These are phyloP conservation scores for Blastomyces emzantsi DNA, from an alignment of 2,329 filamentous ascomycete genomes.

Conservation along the genomic window DNA sequence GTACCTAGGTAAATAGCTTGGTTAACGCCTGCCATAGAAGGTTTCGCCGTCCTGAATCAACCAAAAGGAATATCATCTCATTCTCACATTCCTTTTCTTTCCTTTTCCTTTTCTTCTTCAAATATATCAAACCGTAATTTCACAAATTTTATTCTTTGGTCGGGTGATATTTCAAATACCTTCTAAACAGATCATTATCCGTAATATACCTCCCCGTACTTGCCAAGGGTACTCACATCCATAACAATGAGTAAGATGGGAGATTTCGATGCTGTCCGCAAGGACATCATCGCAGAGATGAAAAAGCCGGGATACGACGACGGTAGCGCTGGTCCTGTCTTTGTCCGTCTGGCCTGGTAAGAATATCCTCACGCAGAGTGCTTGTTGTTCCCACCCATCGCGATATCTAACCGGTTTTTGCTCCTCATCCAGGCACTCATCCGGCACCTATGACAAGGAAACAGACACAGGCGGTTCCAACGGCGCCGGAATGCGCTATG, in stretches of 20 bases:
- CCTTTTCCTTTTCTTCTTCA: neutral
- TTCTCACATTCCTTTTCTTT: neutral
- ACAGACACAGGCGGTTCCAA: slow-evolving; percentile 56
- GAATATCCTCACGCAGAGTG: slow-evolving; percentile 12
- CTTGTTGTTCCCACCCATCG: neutral
- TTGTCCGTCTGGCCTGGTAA: slow-evolving; percentile 55
- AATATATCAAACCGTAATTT: neutral
- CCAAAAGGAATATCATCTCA: neutral
- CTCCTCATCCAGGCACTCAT: slow-evolving; percentile 44
- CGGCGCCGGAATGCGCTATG: slow-evolving; percentile 58
- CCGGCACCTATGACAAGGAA: slow-evolving; percentile 52
- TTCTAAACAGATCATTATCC: slow-evolving; percentile 11
- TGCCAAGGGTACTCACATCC: slow-evolving; percentile 11
- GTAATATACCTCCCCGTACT: slow-evolving; percentile 4
- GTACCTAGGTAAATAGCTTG: neutral
- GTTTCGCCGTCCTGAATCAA: neutral
- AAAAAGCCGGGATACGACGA: slow-evolving; percentile 57
- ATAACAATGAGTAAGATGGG: slow-evolving; percentile 30
- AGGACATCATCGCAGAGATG: slow-evolving; percentile 46
- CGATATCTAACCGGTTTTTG: slow-evolving; percentile 10
- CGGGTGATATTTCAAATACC: neutral
- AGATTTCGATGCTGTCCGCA: slow-evolving; percentile 43
- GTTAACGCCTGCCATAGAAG: neutral
- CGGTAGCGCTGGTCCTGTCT: slow-evolving; percentile 54
- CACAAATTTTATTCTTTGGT: neutral